Base-by-base conservation (phyloP, 129 eudicot species). In the Heracleum sosnowskyi region DNA sequence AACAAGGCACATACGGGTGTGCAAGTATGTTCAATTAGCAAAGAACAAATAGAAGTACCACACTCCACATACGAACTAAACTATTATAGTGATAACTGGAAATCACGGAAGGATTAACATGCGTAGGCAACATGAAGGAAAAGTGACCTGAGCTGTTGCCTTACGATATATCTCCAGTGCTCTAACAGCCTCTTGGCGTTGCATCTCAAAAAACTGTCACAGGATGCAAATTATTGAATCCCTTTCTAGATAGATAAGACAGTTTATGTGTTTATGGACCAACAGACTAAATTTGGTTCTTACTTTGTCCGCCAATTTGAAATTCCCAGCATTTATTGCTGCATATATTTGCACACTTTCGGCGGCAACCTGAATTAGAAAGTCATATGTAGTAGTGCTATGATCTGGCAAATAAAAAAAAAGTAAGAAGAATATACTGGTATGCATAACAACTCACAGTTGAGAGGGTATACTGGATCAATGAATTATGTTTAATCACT, bases 201-300 rank as follows among this genome's bases (percentile, higher is more conserved):
- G 93, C 97, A 91, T 91, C 88, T 87, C 91, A 78, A 91, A 91
- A 82, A 82, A 91, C 97, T 91, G 88, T 82, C 18, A 42, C 82
- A 79, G 4, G 74, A 12, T 74, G 29, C 11, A 74, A 55, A 69
- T 76, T 78, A 47, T 29, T 10, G 44, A 53, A 77, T 51, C 71
- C 74, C 7, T 7, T 64, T 12, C 10, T 29, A 77, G 45, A 36
- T 24, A 39, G 51, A 36, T 51, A 75, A 49, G 68, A 18, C 29
- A 10, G 33, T 71, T 41, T 37, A 79, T 7, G 11, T 49, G 72
- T 36, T 44, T 49, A 7, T 42, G 42, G 73, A 73, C 34, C 70
- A 24, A 73, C 41, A 18, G 55, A 16, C 13, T 45, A 73, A 51
- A 79, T 33, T 18, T 28, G 79, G 1, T 11, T 20, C 74, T 17